These are phyloP conservation scores for Trifolium subterraneum DNA, from an alignment of 306 rosid genomes.

Conservation along the genomic window DNA sequence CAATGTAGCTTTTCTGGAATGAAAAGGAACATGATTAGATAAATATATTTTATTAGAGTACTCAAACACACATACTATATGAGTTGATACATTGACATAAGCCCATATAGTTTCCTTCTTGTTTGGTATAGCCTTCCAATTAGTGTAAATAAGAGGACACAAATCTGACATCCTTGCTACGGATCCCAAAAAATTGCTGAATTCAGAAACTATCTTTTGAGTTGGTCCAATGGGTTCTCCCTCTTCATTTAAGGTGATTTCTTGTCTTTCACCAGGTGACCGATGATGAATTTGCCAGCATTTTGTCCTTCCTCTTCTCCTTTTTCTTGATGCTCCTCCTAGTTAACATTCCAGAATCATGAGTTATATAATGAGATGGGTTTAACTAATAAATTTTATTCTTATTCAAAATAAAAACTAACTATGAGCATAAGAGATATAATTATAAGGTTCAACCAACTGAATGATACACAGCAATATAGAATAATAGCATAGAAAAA, in stretches of 20 bases:
- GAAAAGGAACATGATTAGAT: slow-evolving; percentile 1
- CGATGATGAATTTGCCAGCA: background rate
- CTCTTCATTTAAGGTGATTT: slow-evolving; percentile 21
- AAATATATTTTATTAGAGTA: background rate
- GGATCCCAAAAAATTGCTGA: slow-evolving; percentile 19
- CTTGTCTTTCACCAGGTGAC: background rate
- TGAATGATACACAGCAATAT: background rate
- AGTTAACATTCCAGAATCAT: background rate
- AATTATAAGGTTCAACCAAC: background rate
- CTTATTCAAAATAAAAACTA: background rate
- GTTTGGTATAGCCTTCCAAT: slow-evolving; percentile 27
- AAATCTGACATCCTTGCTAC: slow-evolving; percentile 13
- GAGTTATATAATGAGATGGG: background rate
- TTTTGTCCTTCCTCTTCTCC: background rate
- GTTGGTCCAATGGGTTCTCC: slow-evolving; percentile 32
- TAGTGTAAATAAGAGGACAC: slow-evolving; percentile 27
- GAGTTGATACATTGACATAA: slow-evolving; percentile 32
- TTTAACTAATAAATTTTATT: background rate
- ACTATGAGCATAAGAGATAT: slow-evolving; percentile 1
- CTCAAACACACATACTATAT: background rate
- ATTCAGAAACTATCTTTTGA: slow-evolving; percentile 4
- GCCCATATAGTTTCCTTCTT: slow-evolving; percentile 9
- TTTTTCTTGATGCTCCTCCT: background rate
- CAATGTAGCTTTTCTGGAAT: slow-evolving; percentile 9
- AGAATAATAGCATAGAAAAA: background rate